These are phyloP conservation scores for Xerocomellus dryophilus DNA, from an alignment of 768 basidiomycete species.

Conservation along the genomic window DNA sequence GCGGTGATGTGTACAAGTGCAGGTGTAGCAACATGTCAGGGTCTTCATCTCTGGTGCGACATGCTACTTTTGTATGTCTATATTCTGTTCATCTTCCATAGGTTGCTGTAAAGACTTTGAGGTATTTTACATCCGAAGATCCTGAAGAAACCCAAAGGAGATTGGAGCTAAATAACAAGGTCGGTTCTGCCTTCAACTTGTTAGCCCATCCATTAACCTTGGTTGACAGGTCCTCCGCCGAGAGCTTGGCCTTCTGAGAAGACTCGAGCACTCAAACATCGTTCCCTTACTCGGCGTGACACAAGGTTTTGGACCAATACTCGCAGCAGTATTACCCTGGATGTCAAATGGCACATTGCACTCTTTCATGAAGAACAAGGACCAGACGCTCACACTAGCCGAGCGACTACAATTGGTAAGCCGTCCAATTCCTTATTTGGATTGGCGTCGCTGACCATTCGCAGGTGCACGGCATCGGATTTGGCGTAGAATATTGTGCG, in stretches of 20 bases:
- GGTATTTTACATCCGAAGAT: not conserved
- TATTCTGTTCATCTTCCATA: not conserved
- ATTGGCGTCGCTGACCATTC: not conserved
- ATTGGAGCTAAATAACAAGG: not conserved
- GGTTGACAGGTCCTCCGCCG: too few species aligned
- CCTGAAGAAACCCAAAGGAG: not conserved
- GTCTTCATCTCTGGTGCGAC: not conserved
- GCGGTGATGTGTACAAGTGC: constrained; percentile 6
- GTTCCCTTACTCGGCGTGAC: too few species aligned
- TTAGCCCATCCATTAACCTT: too few species aligned
- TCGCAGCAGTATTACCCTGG: too few species aligned
- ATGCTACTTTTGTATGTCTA: too few species aligned
- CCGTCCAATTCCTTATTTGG: too few species aligned
- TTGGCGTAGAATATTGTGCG: not conserved
- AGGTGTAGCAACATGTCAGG: not conserved
- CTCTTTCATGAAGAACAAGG: not conserved
- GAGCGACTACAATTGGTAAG: not conserved
- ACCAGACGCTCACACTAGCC: not conserved
- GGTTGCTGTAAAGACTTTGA: not conserved
- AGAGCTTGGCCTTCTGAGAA: too few species aligned
- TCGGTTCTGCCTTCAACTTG: not conserved
- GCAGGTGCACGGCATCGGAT: not conserved
- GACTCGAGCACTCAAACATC: too few species aligned
- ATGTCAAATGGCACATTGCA: too few species aligned
- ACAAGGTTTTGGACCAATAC: too few species aligned